A percentile compares a stretch with the other conserved stretches of the same genome.
Evolutionary conservation across 1,284 basidiomycete species (phyloP).

Genomic region (Moniliella sp.): DNA sequence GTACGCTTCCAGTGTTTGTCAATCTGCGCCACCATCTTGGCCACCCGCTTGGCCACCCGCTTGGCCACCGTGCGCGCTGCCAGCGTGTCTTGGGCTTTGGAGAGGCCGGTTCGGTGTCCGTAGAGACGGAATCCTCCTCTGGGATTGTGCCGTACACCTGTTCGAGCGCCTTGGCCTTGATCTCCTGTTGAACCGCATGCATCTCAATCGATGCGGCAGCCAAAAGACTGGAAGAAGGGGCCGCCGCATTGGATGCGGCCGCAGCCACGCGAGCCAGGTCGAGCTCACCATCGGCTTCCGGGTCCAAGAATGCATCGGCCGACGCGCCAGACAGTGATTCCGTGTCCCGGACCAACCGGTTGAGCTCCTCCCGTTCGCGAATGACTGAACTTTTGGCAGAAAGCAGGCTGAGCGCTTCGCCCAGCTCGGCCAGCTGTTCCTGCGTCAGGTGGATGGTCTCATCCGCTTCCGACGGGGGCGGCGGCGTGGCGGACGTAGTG

Average conservation of each 20-base stretch:
- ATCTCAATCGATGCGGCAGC: too few relatives aligned
- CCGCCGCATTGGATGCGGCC: not conserved
- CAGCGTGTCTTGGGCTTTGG: not conserved
- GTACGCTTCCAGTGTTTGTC: slow-evolving; percentile 66
- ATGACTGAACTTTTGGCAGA: slow-evolving; percentile 81
- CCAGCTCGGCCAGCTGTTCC: slow-evolving; percentile 73
- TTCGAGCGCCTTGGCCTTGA: too few relatives aligned
- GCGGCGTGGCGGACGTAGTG: too few relatives aligned
- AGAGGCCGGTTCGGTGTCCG: not conserved
- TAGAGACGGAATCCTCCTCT: too few relatives aligned
- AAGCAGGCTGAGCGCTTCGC: slow-evolving; percentile 63
- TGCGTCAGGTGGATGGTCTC: slow-evolving; percentile 71
- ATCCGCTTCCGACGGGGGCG: slow-evolving; percentile 35
- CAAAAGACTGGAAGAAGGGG: too few relatives aligned
- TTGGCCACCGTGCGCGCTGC: slow-evolving; percentile 35
- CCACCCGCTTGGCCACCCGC: slow-evolving; percentile 73
- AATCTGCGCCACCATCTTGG: slow-evolving; percentile 76
- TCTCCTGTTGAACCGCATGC: too few relatives aligned
- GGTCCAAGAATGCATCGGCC: not conserved
- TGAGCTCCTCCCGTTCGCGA: slow-evolving; percentile 72
- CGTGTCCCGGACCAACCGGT: slow-evolving; percentile 63
- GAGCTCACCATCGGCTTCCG: not conserved
- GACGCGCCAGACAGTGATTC: too few relatives aligned
- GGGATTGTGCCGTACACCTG: too few relatives aligned
- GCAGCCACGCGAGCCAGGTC: not conserved